Conservation (phyloP, 805 yeast genomes). For the Myxozyma lipomycoides region DNA sequence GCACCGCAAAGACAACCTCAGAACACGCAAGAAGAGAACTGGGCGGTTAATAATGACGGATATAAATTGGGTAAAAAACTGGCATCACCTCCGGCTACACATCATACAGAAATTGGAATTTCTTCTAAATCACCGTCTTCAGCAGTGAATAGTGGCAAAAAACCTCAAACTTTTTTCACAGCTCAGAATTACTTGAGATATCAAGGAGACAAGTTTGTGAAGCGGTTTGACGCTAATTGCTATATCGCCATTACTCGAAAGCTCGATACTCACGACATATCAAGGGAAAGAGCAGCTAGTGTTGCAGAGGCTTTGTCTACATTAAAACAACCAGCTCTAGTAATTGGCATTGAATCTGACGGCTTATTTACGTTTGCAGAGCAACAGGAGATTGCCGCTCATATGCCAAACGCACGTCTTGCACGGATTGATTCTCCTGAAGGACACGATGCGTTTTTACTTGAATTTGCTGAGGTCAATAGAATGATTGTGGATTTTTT, state of each 20-base stretch:
- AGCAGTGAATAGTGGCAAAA: conserved; percentile 25
- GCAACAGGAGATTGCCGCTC: conserved; percentile 75
- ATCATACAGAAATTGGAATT: conserved; percentile 3
- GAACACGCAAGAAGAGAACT: conserved; percentile 46
- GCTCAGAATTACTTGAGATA: conserved; percentile 94
- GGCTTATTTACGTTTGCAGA: conserved; percentile 90
- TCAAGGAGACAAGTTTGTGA: conserved; percentile 87
- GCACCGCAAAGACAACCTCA: conserved; percentile 34
- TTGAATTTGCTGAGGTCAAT: conserved; percentile 83
- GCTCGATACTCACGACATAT: conserved; percentile 90
- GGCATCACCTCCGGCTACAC: conserved; percentile 6
- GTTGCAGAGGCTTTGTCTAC: conserved; percentile 53
- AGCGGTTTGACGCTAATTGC: conserved; percentile 93
- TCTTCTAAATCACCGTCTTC: conserved; percentile 15
- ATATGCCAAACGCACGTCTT: conserved; percentile 64
- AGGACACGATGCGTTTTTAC: conserved; percentile 94
- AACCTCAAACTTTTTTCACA: conserved; percentile 64
- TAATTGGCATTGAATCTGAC: conserved; percentile 87
- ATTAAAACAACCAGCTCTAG: conserved; percentile 68
- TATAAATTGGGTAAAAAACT: conserved; percentile 19
- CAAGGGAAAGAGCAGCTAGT: conserved; percentile 62
- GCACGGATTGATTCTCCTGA: conserved; percentile 83
- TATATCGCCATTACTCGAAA: conserved; percentile 91
- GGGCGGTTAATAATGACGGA: conserved; percentile 90
- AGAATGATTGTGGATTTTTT: conserved; percentile 65